Evolutionary conservation across 1,284 basidiomycete species (phyloP).

Genomic region (Moesziomyces sp.): DNA sequence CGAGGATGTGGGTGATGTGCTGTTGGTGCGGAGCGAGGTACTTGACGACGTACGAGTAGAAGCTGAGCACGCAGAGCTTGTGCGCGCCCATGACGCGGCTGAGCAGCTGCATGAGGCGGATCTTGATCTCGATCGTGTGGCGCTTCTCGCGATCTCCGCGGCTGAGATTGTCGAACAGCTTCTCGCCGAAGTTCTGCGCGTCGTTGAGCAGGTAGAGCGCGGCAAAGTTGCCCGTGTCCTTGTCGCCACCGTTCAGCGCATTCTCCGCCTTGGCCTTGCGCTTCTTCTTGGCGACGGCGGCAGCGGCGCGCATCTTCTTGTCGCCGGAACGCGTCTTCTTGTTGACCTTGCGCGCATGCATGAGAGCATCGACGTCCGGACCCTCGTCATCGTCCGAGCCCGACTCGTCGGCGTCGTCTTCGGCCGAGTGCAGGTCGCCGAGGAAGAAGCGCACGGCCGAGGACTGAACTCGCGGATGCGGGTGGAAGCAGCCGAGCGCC

Average conservation of each 20-base stretch:
- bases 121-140: constrained; percentile 89
- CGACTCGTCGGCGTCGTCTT: constrained; percentile 54
- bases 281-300: constrained; percentile 57
- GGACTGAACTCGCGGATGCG: constrained; percentile 91
- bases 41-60: constrained; percentile 93
- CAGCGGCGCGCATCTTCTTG: constrained; percentile 61
- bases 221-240: constrained; percentile 78
- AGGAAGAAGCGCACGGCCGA: constrained; percentile 98
- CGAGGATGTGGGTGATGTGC: constrained; percentile 92
- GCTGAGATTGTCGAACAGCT: constrained; percentile 87
- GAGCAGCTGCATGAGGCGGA: constrained; percentile 95
- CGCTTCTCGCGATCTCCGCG: constrained; percentile 82
- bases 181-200: constrained; percentile 94
- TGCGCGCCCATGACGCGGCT: constrained; percentile 94
- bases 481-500: constrained; percentile 91
- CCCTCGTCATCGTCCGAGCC: constrained; percentile 43
- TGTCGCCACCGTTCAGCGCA: constrained; percentile 34
- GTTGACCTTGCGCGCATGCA: constrained; percentile 65
- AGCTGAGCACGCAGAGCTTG: constrained; percentile 92
- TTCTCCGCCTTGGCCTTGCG: constrained; percentile 49
- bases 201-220: constrained; percentile 94
- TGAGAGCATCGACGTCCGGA: constrained; percentile 55
- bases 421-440: constrained; percentile 71
- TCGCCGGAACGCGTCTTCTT: constrained; percentile 64
- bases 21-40: constrained; percentile 94